Base-by-base conservation (phyloP, 2,329 filamentous ascomycete species). In the Trichoderma asperellum region DNA sequence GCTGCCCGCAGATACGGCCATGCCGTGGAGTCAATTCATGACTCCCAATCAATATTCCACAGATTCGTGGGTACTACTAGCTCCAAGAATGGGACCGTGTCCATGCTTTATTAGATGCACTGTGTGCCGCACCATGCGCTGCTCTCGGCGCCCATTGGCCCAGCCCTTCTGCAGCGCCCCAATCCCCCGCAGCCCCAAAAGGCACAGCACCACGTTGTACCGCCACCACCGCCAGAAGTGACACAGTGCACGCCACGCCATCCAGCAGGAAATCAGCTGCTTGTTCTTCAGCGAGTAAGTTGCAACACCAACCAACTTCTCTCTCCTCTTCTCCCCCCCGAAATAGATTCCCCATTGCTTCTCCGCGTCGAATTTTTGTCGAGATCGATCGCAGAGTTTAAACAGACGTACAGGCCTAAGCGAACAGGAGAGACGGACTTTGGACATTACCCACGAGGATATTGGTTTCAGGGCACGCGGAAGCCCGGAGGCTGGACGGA, bases 381-480 rank as follows among this genome's bases (percentile, higher is more conserved):
- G n/a, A 14, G 29, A 57, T 65, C 24, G 53, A 65, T 47, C 52
- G 37, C 27, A 55, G 27, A 43, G 21, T 16, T 47, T 27, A 65
- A 65, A 7, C 11, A 65, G 14, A 24, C 52, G 37, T 27, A 47
- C 35, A 49, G 11, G n/a, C n/a, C 47, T 49, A 24, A 11, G n/a
- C 11, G 47, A 49, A 49, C 8, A 49, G 21, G 56, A 7, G 18
- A 65, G 27, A 24, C 52, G 53, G 16, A 47, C 12, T 11, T 34
- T 65, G n/a, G 5, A n/a, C 24, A 8, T 24, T 35, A 21, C 18
- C 34, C n/a, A 24, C 24, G 27, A 65, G 52, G 43, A 18, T 32
- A 18, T 21, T 57, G 16, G n/a, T 27, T 34, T 47, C 18, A 43
- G 62, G 34, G 62, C 53, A 57, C 62, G 53, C 62, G 62, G 62